Evolutionary conservation across 345 rosid genomes (phyloP).

Genomic region (Barbarea vulgaris): DNA sequence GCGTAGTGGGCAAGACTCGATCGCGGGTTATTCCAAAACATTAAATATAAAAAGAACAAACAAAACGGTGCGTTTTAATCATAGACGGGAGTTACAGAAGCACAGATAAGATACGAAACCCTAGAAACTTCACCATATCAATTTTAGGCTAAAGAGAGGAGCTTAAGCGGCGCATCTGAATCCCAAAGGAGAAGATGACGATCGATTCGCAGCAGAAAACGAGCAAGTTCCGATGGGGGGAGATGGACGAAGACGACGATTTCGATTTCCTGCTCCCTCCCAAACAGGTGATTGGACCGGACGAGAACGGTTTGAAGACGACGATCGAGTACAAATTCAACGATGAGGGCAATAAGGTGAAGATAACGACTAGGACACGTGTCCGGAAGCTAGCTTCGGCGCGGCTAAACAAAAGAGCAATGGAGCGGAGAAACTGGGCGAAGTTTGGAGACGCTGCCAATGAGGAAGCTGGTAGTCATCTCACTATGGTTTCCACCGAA

Average conservation of each 20-base stretch:
- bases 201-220: conserved; percentile 36
- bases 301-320: conserved; percentile 70
- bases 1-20: neutral
- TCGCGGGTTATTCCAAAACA: neutral
- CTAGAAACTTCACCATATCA: neutral
- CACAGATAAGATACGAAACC: conserved; percentile 16
- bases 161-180: conserved; percentile 30
- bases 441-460: conserved; percentile 79
- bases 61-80: neutral
- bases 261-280: conserved; percentile 77
- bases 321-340: conserved; percentile 75
- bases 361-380: conserved; percentile 64
- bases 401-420: conserved; percentile 56
- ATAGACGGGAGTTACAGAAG: neutral
- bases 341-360: conserved; percentile 66
- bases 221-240: conserved; percentile 70
- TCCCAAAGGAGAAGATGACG: conserved; percentile 25
- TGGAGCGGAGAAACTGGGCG: conserved; percentile 66
- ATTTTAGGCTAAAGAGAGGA: neutral
- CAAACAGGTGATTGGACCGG: conserved; percentile 72
- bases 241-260: conserved; percentile 72
- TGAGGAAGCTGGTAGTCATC: conserved; percentile 62
- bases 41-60: too few relatives aligned
- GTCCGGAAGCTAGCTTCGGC: conserved; percentile 65
- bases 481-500: conserved; percentile 80